A percentile compares a stretch with the other conserved stretches of the same genome.
phyloP scores from a whole-genome alignment of 2,329 filamentous ascomycete species.

The Colletotrichum siamense region DNA sequence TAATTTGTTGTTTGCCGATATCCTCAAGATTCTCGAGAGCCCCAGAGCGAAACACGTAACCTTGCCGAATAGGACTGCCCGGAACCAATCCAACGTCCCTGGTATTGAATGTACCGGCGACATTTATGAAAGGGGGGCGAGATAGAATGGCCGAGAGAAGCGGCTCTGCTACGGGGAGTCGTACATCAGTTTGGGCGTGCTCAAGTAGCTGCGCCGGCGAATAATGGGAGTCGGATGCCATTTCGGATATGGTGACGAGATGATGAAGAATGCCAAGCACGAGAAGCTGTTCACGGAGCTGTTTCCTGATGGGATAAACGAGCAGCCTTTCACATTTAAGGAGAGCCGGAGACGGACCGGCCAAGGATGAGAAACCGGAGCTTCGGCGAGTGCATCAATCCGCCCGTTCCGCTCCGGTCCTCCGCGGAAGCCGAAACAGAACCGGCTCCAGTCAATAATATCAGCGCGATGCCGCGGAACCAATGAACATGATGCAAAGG shows the following conservation, averaged over 20 bases:
- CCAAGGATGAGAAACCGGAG: background rate
- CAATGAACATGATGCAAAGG: background rate
- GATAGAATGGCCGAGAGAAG: background rate
- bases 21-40: background rate
- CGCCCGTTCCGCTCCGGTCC: background rate
- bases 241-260: background rate
- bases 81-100: background rate
- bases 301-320: background rate
- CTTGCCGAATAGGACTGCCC: background rate
- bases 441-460: background rate
- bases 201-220: background rate
- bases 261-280: background rate
- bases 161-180: background rate
- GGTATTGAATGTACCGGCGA: background rate
- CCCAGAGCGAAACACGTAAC: background rate
- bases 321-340: background rate
- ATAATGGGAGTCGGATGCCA: background rate
- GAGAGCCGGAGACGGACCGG: background rate
- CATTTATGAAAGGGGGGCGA: background rate
- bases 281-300: background rate
- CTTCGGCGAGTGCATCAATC: background rate
- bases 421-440: background rate
- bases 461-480: background rate
- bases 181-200: background rate
- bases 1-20: background rate